phyloP scores from a whole-genome alignment of 441 rosid species.

The Populus tomentosa region DNA sequence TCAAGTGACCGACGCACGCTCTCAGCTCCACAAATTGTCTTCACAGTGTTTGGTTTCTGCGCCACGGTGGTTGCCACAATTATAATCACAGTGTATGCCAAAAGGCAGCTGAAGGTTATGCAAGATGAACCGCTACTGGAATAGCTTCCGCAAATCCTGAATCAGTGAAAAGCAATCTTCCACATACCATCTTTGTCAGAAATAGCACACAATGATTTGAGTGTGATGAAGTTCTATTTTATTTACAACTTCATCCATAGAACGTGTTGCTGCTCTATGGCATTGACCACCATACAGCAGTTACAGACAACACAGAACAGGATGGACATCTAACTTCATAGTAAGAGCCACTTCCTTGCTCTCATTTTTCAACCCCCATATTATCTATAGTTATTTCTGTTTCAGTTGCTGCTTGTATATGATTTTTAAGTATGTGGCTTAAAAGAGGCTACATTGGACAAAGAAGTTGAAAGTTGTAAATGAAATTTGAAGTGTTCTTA shows the following conservation, averaged over 20 bases:
- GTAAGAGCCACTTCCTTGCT: conserved; percentile 9
- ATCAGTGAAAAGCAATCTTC: neutral
- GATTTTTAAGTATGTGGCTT: conserved; percentile 17
- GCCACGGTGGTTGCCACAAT: conserved; percentile 60
- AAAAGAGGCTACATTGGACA: conserved; percentile 8
- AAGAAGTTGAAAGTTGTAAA: conserved; percentile 23
- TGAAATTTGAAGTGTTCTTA: conserved; percentile 3
- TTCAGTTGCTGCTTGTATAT: conserved; percentile 27
- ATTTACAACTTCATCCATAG: conserved; percentile 31
- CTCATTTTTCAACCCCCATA: neutral
- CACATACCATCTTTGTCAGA: neutral
- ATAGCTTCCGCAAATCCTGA: conserved; percentile 18
- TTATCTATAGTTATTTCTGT: conserved; percentile 1
- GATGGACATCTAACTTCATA: conserved; percentile 28
- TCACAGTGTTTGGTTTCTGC: conserved; percentile 70
- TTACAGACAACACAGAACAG: conserved; percentile 13
- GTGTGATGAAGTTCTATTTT: conserved; percentile 40
- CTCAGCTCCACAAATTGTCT: conserved; percentile 70
- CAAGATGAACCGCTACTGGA: conserved; percentile 51
- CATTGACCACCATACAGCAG: neutral
- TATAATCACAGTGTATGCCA: conserved; percentile 68
- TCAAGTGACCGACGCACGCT: conserved; percentile 45
- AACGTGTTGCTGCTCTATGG: neutral
- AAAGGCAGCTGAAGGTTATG: conserved; percentile 61
- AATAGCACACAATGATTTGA: neutral